A percentile compares a stretch with the other conserved stretches of the same genome.
Evolutionary conservation across 306 rosid species (phyloP).

Genomic region (Quercus variabilis): DNA sequence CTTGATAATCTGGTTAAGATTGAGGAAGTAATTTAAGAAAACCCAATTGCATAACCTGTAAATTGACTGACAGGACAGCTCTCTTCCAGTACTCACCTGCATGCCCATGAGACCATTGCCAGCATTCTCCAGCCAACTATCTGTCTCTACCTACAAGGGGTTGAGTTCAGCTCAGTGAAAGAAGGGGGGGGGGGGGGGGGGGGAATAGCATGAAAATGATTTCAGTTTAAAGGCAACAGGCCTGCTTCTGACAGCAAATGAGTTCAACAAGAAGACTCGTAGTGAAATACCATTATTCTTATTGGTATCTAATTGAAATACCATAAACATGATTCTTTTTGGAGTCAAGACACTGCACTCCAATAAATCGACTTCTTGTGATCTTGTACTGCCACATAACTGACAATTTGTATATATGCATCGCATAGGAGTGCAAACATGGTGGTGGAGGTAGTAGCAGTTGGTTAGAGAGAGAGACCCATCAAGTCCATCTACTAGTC

Average conservation of each 20-base stretch:
- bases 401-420: no score
- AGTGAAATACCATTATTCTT: background rate
- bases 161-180: background rate
- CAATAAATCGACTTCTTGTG: background rate
- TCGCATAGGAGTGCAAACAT: background rate
- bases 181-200: background rate
- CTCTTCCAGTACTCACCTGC: slow-evolving; percentile 43
- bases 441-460: background rate
- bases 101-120: slow-evolving; percentile 91
- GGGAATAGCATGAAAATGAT: background rate
- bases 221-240: background rate
- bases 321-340: background rate
- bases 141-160: slow-evolving; percentile 64
- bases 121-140: slow-evolving; percentile 96
- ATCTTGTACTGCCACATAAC: background rate
- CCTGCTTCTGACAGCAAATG: background rate
- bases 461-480: background rate
- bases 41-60: background rate
- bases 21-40: background rate
- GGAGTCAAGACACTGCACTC: background rate
- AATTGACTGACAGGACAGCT: background rate
- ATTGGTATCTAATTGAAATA: background rate
- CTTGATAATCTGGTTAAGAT: slow-evolving; percentile 51
- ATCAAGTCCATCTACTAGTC: no score
- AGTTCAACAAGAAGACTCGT: background rate